These are phyloP conservation scores for Spizellomyces sp. DNA, from an alignment of 192 early-diverging fungal genomes.

Conservation along the genomic window DNA sequence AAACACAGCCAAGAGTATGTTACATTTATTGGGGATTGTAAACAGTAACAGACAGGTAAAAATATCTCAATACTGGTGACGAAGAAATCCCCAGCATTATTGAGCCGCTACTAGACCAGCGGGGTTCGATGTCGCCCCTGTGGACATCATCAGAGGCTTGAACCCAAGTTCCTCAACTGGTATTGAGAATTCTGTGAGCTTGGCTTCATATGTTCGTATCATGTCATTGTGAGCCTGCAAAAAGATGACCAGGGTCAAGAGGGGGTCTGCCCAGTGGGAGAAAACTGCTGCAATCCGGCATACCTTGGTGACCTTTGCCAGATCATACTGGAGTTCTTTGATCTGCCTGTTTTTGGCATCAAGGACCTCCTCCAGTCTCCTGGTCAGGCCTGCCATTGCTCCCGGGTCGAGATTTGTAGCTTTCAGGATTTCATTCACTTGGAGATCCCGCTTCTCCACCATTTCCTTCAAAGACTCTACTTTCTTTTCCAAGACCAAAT, in stretches of 20 bases:
- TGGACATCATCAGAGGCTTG: slow-evolving; percentile 54
- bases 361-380: slow-evolving; percentile 60
- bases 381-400: slow-evolving; percentile 54
- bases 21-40: too few relatives aligned
- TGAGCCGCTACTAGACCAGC: slow-evolving; percentile 56
- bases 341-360: slow-evolving; percentile 62
- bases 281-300: neutral
- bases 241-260: slow-evolving; percentile 4
- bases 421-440: slow-evolving; percentile 65
- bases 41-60: too few relatives aligned
- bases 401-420: slow-evolving; percentile 62
- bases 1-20: too few relatives aligned
- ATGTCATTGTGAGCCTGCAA: slow-evolving; percentile 67
- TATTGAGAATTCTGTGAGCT: slow-evolving; percentile 61
- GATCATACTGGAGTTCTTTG: slow-evolving; percentile 67
- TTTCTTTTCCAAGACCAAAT: slow-evolving; percentile 67
- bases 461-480: slow-evolving; percentile 54
- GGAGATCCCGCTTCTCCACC: slow-evolving; percentile 66
- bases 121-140: slow-evolving; percentile 43
- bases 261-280: neutral
- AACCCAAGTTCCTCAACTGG: slow-evolving; percentile 65
- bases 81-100: neutral
- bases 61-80: neutral
- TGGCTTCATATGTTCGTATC: slow-evolving; percentile 65
- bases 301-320: slow-evolving; percentile 66